Base-by-base conservation (phyloP, 2,329 filamentous ascomycete species). In the Hypoxylon sp. region DNA sequence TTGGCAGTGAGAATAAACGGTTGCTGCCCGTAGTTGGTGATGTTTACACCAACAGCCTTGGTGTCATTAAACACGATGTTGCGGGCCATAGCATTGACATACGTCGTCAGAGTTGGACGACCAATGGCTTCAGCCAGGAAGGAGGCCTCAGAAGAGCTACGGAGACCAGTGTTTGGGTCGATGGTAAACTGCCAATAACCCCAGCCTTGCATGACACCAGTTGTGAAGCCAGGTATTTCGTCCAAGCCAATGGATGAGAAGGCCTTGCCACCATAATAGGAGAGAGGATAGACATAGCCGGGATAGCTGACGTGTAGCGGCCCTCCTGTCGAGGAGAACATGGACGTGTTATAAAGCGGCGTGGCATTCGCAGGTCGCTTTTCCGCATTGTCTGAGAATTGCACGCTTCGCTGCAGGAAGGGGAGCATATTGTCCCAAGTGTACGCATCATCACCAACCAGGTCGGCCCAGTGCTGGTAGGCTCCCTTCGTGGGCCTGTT, bases 31-130 rank as follows among this genome's bases (percentile, higher is more conserved):
- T n/a, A n/a, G n/a, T n/a, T n/a, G n/a, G n/a, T n/a, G n/a, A n/a
- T n/a, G 0, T 40, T 26, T 1, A 68, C 64, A 2, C 63, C 62
- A 1, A 53, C 62, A 1, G 65, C 66, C 37, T 64, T 73, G 4
- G 69, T 72, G 1, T 66, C 55, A 40, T 75, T 57, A 37, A 79
- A 81, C 0, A 78, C 9, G 2, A 82, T 70, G 29, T 69, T 73
- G 51, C 73, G 73, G 1, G 74, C 78, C 4, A 73, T 63, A 0
- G 75, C 76, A 4, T 69, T 46, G 0, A 62, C 65, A 41, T 75
- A 79, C 0, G 79, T 62, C 3, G 64, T 72, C 3, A 43, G 46
- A 3, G 35, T 65, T 0, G 65, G 61, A 1, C 61, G 52, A 20
- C 59, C 55, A 9, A 61, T 61, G 3, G 64, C 68, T 0, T 53